A percentile compares a stretch with the other conserved stretches of the same genome.
Conservation (phyloP, 257 asterid genomes). For the Salvia hispanica region DNA sequence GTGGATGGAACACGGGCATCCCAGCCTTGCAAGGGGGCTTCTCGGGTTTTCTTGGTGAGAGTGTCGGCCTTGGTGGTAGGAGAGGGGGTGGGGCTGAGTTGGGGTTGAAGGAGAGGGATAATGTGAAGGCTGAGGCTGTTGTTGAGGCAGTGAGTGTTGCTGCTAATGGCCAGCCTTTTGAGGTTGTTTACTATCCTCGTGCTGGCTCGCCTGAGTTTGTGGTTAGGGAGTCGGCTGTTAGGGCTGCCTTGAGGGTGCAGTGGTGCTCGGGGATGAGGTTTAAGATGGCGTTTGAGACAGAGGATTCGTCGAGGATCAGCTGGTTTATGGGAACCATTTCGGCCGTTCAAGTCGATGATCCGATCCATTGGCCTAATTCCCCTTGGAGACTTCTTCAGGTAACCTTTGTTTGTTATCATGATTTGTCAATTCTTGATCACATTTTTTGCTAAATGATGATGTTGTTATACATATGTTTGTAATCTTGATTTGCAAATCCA, state of each 20-base stretch:
- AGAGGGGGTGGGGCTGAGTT: constrained; percentile 35
- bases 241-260: constrained; percentile 61
- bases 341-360: constrained; percentile 62
- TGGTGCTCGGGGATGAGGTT: constrained; percentile 82
- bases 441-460: too few species aligned
- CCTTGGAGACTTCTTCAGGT: constrained; percentile 94
- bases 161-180: constrained; percentile 56
- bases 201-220: constrained; percentile 79
- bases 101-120: constrained; percentile 43
- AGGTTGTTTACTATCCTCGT: constrained; percentile 71
- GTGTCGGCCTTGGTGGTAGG: constrained; percentile 33
- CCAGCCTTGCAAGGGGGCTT: constrained; percentile 40
- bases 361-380: constrained; percentile 76
- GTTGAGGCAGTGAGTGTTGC: constrained; percentile 60
- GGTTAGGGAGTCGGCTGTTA: constrained; percentile 60
- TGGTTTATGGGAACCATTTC: constrained; percentile 87
- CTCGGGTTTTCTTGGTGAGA: constrained; percentile 45
- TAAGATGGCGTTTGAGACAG: constrained; percentile 86
- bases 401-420: background rate
- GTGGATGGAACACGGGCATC: constrained; percentile 64
- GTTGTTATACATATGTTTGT: too few species aligned
- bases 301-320: constrained; percentile 77
- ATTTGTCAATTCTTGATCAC: too few species aligned
- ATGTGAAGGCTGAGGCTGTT: constrained; percentile 56
- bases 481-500: constrained; percentile 7